A percentile compares a stretch with the other conserved stretches of the same genome.
Conservation (phyloP, 441 rosid genomes). For the Lepidium campestre region DNA sequence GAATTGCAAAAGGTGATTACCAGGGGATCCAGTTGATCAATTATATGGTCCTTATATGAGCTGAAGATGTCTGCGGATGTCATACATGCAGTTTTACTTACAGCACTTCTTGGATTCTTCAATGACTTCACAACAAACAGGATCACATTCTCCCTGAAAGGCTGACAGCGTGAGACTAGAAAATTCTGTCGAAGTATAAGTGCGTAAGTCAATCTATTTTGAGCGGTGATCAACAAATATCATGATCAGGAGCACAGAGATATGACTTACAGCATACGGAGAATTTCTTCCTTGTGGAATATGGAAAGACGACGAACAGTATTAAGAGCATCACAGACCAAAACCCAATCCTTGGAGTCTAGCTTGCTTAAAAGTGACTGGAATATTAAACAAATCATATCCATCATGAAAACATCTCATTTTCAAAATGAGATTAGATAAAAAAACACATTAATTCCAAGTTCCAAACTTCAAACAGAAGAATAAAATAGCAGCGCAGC, state of each 20-base stretch:
- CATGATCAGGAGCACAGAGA: neutral
- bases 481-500: too few species aligned
- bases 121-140: constrained; percentile 63
- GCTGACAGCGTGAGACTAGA: constrained; percentile 6
- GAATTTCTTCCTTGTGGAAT: constrained; percentile 60
- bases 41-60: constrained; percentile 54
- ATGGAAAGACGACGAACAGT: constrained; percentile 57
- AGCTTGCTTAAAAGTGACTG: constrained; percentile 56
- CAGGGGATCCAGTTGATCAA: constrained; percentile 66
- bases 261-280: constrained; percentile 47
- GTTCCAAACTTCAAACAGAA: too few species aligned
- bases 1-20: constrained; percentile 29
- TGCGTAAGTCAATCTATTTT: neutral
- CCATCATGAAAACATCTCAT: too few species aligned
- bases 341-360: constrained; percentile 82
- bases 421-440: too few species aligned
- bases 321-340: constrained; percentile 64
- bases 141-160: constrained; percentile 52
- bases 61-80: constrained; percentile 66
- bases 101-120: constrained; percentile 90
- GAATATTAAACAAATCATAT: neutral
- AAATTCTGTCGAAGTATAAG: neutral
- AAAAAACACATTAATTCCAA: too few species aligned
- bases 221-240: neutral
- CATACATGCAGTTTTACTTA: constrained; percentile 82